These are phyloP conservation scores for Tuber melanosporum DNA, from an alignment of 495 filamentous ascomycete species.

Conservation along the genomic window DNA sequence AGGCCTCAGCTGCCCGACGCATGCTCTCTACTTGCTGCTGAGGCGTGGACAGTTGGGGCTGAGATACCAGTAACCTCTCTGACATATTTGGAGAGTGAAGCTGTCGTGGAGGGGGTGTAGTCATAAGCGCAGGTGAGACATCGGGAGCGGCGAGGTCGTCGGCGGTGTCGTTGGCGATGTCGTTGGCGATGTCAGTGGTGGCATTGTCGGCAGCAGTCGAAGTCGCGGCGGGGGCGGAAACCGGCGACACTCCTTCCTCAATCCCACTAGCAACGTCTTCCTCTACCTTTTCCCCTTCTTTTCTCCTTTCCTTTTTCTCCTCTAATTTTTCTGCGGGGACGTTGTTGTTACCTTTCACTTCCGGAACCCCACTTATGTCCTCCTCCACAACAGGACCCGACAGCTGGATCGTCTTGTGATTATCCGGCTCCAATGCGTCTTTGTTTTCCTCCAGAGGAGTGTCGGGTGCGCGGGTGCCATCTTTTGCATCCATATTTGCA, in stretches of 20 bases:
- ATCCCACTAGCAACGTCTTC: not conserved
- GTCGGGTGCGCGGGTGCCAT: not conserved
- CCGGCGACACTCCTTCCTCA: not conserved
- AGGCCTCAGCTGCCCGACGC: not conserved
- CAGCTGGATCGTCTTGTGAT: not conserved
- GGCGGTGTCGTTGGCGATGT: not conserved
- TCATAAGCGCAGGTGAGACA: not conserved
- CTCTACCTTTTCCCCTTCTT: not conserved
- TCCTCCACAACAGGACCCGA: not conserved
- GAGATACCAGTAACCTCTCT: not conserved
- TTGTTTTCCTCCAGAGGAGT: constrained; percentile 6
- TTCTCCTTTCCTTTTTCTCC: not conserved
- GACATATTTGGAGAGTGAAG: constrained; percentile 6
- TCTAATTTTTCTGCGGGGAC: not conserved
- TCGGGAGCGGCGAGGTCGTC: not conserved
- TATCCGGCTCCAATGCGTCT: not conserved
- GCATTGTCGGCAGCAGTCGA: not conserved
- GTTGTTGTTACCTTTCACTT: constrained; percentile 13
- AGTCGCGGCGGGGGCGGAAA: not conserved
- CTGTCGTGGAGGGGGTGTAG: not conserved
- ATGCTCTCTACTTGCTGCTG: not conserved
- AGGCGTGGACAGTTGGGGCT: not conserved
- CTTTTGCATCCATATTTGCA: not conserved
- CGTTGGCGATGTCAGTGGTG: not conserved
- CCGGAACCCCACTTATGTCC: not conserved